These are phyloP conservation scores for Aspergillus pseudonomiae DNA, from an alignment of 2,329 filamentous ascomycete species.

Conservation along the genomic window DNA sequence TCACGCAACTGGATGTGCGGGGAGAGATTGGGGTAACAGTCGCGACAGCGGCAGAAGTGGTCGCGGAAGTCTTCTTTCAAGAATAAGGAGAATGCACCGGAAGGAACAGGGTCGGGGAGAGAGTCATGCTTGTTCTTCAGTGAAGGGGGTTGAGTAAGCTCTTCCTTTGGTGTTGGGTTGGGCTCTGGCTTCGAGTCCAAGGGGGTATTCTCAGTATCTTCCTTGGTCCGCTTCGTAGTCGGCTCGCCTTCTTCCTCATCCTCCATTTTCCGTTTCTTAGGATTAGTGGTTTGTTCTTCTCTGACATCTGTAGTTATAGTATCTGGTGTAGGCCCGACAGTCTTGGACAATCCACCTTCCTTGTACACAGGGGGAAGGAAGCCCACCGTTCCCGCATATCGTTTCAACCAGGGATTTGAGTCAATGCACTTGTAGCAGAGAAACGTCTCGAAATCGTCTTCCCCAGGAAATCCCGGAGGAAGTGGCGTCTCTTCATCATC, in stretches of 20 bases:
- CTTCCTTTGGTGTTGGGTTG: neutral
- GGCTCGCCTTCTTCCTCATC: constrained; percentile 44
- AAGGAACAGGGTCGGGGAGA: constrained; percentile 58
- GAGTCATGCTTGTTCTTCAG: constrained; percentile 59
- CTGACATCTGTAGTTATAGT: constrained; percentile 2
- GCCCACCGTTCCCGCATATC: constrained; percentile 76
- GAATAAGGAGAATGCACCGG: constrained; percentile 76
- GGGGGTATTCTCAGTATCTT: constrained; percentile 29
- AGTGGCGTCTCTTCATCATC: constrained; percentile 63
- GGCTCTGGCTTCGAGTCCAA: constrained; percentile 15
- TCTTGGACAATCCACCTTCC: constrained; percentile 30
- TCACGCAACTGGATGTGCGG: constrained; percentile 81
- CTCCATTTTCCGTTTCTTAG: constrained; percentile 69
- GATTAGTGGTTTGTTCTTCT: constrained; percentile 26
- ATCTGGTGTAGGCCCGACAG: neutral
- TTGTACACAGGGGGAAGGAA: constrained; percentile 75
- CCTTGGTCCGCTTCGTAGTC: constrained; percentile 53
- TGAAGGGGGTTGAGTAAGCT: constrained; percentile 9
- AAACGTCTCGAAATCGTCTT: constrained; percentile 87
- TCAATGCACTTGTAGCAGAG: constrained; percentile 94
- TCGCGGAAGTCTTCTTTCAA: constrained; percentile 77
- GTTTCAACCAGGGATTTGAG: constrained; percentile 87
- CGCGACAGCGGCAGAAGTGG: constrained; percentile 76
- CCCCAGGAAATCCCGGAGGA: constrained; percentile 82
- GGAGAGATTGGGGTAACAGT: constrained; percentile 75